Evolutionary conservation across 1,284 basidiomycete species (phyloP).

Genomic region (Marasmius sp.): DNA sequence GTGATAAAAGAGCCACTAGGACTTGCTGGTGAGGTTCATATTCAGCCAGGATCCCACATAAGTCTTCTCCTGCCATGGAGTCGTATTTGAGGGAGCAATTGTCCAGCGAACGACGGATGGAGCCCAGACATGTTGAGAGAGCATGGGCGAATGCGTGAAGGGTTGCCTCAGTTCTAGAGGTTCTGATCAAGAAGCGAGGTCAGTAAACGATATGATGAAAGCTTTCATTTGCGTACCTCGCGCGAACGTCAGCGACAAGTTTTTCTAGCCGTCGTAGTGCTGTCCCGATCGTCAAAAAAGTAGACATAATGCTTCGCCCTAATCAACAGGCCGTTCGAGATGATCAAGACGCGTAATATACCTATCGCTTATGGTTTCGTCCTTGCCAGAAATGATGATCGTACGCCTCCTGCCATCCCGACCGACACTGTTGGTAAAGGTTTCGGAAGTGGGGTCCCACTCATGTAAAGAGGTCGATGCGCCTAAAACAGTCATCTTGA

Average conservation of each 20-base stretch:
- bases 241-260: constrained; percentile 41
- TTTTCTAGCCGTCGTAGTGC: constrained; percentile 63
- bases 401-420: constrained; percentile 24
- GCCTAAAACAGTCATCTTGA: constrained; percentile 59
- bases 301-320: constrained; percentile 47
- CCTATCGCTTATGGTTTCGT: constrained; percentile 57
- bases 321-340: not conserved
- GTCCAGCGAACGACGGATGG: constrained; percentile 46
- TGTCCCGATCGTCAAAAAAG: constrained; percentile 65
- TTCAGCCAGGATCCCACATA: constrained; percentile 51
- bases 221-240: constrained; percentile 35
- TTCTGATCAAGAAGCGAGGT: constrained; percentile 25
- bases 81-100: constrained; percentile 29
- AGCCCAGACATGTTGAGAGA: constrained; percentile 53
- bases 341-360: constrained; percentile 22
- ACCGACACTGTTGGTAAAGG: constrained; percentile 41
- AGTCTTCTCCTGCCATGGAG: constrained; percentile 19
- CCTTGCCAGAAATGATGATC: constrained; percentile 52
- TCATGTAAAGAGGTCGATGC: constrained; percentile 61
- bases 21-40: constrained; percentile 53
- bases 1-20: constrained; percentile 45
- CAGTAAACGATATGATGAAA: constrained; percentile 14
- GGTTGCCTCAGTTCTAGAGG: constrained; percentile 46
- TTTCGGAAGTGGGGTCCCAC: constrained; percentile 55
- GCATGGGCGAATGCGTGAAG: constrained; percentile 66